A percentile compares a stretch with the other conserved stretches of the same genome.
Evolutionary conservation across 1,284 basidiomycete species (phyloP).

Genomic region (Puccinia sorghi): DNA sequence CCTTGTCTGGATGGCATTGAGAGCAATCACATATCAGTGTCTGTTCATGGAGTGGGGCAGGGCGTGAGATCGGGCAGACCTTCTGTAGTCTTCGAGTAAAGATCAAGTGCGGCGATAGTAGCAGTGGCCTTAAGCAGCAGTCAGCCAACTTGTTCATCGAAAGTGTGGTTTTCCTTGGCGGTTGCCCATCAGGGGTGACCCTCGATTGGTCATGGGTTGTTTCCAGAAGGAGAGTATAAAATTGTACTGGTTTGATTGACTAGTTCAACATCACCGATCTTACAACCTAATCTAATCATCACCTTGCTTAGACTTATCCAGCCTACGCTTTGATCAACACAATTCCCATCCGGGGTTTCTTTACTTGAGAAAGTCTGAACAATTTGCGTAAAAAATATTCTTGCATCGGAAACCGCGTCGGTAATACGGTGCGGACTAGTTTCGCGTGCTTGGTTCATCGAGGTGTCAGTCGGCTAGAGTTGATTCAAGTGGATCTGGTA

Average conservation of each 20-base stretch:
- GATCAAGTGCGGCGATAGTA: conserved; percentile 29
- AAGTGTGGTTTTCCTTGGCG: not conserved
- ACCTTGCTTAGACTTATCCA: conserved; percentile 42
- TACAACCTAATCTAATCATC: conserved; percentile 36
- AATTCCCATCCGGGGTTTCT: conserved; percentile 21
- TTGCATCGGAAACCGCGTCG: conserved; percentile 33
- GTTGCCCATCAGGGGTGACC: conserved; percentile 13
- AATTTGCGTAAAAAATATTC: conserved; percentile 34
- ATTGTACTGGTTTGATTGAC: conserved; percentile 37
- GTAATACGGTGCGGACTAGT: conserved; percentile 1
- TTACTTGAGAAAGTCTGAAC: conserved; percentile 25
- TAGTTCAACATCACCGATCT: conserved; percentile 40
- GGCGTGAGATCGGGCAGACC: conserved; percentile 7
- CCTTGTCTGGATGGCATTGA: conserved; percentile 20
- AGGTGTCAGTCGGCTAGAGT: conserved; percentile 13
- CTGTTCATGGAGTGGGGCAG: not conserved
- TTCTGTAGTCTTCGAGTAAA: conserved; percentile 27
- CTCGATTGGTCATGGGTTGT: conserved; percentile 7
- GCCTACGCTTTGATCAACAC: conserved; percentile 23
- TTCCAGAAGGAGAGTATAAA: conserved; percentile 10
- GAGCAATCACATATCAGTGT: not conserved
- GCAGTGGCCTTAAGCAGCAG: conserved; percentile 28
- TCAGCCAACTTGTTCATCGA: conserved; percentile 21
- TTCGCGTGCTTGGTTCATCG: conserved; percentile 41
- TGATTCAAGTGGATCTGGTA: conserved; percentile 23